phyloP scores from a whole-genome alignment of 2,329 filamentous ascomycete species.

The Cordyceps cicadae region DNA sequence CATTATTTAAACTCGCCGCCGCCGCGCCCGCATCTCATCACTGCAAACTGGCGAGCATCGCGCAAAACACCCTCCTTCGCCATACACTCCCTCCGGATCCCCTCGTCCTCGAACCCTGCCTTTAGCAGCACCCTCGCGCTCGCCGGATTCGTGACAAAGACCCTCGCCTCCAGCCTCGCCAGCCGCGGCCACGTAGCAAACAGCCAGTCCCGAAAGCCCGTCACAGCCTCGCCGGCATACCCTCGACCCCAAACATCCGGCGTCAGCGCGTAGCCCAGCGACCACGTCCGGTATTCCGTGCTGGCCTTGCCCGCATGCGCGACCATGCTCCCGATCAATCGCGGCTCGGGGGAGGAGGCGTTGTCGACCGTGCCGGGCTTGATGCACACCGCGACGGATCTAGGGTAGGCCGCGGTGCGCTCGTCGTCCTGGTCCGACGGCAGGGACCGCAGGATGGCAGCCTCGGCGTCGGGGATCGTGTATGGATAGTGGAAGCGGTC shows the following conservation, averaged over 20 bases:
- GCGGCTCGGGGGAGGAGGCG: slow-evolving; percentile 14
- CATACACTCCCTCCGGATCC: slow-evolving; percentile 13
- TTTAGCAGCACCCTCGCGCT: slow-evolving; percentile 24
- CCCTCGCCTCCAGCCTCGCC: slow-evolving; percentile 28
- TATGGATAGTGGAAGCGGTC: slow-evolving; percentile 17
- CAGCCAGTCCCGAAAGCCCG: slow-evolving; percentile 29
- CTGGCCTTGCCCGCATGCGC: slow-evolving; percentile 23
- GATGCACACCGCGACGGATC: not conserved
- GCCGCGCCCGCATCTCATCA: not conserved
- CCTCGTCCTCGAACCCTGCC: not conserved
- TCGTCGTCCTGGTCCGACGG: slow-evolving; percentile 10
- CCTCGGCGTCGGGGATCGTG: slow-evolving; percentile 20
- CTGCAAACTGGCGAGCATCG: slow-evolving; percentile 26
- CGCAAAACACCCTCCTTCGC: slow-evolving; percentile 28
- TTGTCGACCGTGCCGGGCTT: slow-evolving; percentile 19
- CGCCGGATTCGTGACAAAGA: slow-evolving; percentile 25
- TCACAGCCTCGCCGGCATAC: slow-evolving; percentile 26
- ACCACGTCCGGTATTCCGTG: slow-evolving; percentile 26
- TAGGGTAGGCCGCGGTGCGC: not conserved
- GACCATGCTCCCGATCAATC: slow-evolving; percentile 28
- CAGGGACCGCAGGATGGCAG: slow-evolving; percentile 19
- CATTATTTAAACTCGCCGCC: too few species aligned
- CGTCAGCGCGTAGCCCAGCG: slow-evolving; percentile 35
- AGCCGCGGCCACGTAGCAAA: slow-evolving; percentile 28
- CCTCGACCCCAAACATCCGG: slow-evolving; percentile 32